Base-by-base conservation (phyloP, 495 filamentous ascomycete species). In the Penicillium simplicissimum region DNA sequence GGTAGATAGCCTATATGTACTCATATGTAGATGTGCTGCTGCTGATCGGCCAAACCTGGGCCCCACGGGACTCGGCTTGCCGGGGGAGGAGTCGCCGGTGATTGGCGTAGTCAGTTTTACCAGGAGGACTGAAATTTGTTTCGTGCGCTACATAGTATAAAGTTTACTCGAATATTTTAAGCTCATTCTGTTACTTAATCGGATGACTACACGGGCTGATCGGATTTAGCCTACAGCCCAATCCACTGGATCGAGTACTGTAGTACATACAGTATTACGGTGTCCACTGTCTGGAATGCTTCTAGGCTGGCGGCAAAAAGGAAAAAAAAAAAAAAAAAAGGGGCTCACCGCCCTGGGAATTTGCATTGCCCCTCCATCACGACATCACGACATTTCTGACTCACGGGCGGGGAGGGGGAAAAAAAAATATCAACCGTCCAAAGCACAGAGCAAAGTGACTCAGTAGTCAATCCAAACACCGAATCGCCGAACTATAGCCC, bases 301-400 rank as follows among this genome's bases (percentile, higher is more conserved):
- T 31, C 28, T 4, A 31, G 28, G 28, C 6, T 31, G 28, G 28
- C 28, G 31, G 15, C 21, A 47, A 65, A 40, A 56, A 58, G 40
- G 49, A 47, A 63, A 66, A 61, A 60, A 55, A 58, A 65, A 63
- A 54, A 61, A 62, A 60, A 55, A 58, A 65, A 63, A 54, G 59
- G 61, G 52, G 31, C 17, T 40, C 8, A 31, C 28, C 36, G 58
- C 68, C 68, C 68, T 66, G 58, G 63, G 60, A 25, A 58, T 60
- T 65, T 58, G 63, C 60, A 25, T 57, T 60, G 52, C 55, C 61
- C 60, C 66, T 62, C 62, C 58, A 56, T 47, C 45, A 53, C 51
- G 51, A 35, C 51, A 53, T 53, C 31, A 19, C 33, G 51, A 53
- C 33, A 38, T 33, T 40, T 33, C 43, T 33, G 31, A 62, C 47